Percentiles rank a stretch among this genome's conserved stretches.
phyloP scores from a whole-genome alignment of 2,329 filamentous ascomycete species.

The Cladosporium halotolerans region DNA sequence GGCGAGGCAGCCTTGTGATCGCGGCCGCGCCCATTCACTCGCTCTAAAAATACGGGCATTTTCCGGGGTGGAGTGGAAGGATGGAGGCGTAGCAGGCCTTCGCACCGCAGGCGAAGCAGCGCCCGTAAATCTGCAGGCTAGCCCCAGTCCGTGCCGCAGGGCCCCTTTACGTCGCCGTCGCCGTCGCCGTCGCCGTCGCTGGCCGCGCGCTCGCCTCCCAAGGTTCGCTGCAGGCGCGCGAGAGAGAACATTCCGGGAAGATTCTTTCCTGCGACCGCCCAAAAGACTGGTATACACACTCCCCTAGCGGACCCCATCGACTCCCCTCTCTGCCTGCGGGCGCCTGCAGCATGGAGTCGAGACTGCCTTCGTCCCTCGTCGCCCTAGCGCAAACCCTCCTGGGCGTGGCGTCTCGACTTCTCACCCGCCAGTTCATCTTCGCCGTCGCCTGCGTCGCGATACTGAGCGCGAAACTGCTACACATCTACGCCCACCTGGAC shows the following conservation, averaged over 20 bases:
- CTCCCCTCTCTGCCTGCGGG: slow-evolving; percentile 6
- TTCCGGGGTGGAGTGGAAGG: too few relatives aligned
- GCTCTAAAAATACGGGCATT: too few relatives aligned
- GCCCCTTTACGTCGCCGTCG: slow-evolving; percentile 1
- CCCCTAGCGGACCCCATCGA: neutral
- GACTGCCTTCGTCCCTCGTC: slow-evolving; percentile 5
- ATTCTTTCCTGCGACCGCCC: too few relatives aligned
- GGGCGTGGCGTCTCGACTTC: slow-evolving; percentile 8
- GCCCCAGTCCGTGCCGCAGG: slow-evolving; percentile 8
- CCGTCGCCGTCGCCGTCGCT: too few relatives aligned
- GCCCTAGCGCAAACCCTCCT: slow-evolving; percentile 11
- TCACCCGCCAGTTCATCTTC: slow-evolving; percentile 9
- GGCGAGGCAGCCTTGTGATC: too few relatives aligned
- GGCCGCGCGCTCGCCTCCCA: too few relatives aligned
- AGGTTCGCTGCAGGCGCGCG: too few relatives aligned
- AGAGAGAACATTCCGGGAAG: too few relatives aligned
- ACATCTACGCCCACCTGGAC: slow-evolving; percentile 9
- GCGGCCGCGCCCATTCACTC: too few relatives aligned
- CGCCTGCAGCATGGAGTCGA: slow-evolving; percentile 8
- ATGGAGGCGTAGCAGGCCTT: too few relatives aligned
- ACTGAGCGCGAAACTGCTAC: slow-evolving; percentile 5
- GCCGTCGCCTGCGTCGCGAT: slow-evolving; percentile 3
- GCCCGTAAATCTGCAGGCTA: slow-evolving; percentile 10
- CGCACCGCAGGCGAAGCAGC: slow-evolving; percentile 1
- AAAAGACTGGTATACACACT: too few relatives aligned